phyloP scores from a whole-genome alignment of 169 alveolate genomes.

The Plasmodium blacklocki region DNA sequence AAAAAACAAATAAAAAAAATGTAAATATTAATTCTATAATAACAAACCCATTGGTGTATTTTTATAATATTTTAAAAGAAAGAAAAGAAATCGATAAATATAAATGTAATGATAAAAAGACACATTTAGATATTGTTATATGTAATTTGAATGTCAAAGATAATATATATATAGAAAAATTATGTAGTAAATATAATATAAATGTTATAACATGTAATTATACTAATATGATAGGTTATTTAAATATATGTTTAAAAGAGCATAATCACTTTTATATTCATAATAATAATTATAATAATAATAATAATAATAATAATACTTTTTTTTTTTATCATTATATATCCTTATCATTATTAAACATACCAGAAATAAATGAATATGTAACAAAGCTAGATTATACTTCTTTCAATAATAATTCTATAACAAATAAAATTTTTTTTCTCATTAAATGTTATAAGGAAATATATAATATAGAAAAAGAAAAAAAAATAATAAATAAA shows the following conservation, averaged over 20 bases:
- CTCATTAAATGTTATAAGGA: conserved; percentile 31
- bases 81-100: too few species aligned
- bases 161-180: conserved; percentile 35
- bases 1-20: conserved; percentile 16
- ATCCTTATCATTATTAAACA: conserved; percentile 20
- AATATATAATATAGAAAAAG: not conserved
- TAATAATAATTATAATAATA: not conserved
- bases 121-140: conserved; percentile 13
- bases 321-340: conserved; percentile 19
- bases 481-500: not conserved
- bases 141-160: conserved; percentile 35
- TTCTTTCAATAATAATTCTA: not conserved
- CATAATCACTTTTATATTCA: conserved; percentile 20
- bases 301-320: not conserved
- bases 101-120: not conserved
- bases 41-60: conserved; percentile 21
- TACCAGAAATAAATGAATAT: conserved; percentile 22
- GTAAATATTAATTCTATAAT: conserved; percentile 10
- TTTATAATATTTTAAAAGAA: conserved; percentile 9
- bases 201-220: conserved; percentile 34
- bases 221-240: conserved; percentile 9
- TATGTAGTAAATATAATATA: conserved; percentile 1
- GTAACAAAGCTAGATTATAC: conserved; percentile 1
- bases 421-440: conserved; percentile 21
- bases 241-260: conserved; percentile 8